Evolutionary conservation across 1,284 basidiomycete genomes (phyloP), one percentile per base, ranked within the genome.

Genomic region (Ceratobasidium sp.): DNA sequence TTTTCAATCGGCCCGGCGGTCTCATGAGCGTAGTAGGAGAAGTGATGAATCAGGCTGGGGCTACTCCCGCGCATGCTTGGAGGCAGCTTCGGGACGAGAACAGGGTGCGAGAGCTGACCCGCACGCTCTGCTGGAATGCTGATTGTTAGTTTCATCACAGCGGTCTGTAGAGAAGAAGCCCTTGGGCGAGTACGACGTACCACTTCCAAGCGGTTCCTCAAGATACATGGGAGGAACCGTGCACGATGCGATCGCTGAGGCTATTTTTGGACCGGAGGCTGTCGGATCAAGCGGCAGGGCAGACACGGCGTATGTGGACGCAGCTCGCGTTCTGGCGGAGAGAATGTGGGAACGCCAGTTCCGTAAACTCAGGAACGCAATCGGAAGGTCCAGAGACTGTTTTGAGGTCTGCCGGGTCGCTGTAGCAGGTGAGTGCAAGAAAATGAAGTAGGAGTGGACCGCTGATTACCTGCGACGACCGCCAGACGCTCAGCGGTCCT

Each of bases 31-130:
- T 36, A 5, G 46, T 59, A 0, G 5, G 9, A 3, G 23, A 30
- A 9, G 10, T 18, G 10, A 71, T 71, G 67, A 16, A 36, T 41
- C 55, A 12, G 2, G 9, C 9, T n/a, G 18, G 18, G 9, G 53
- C 32, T 16, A 59, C 55, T 1, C 67, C 67, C 2, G 55, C 45
- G 18, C 18, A 71, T 10, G 16, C 14, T 18, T 70, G 67, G 67
- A 52, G 64, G 12, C 36, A 57, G 16, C 3, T 18, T 12, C 41
- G 30, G 10, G 43, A 46, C 45, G 50, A 55, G 10, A 53, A 50
- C 36, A 14, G 21, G 21, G 64, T 43, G 16, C 36, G 64, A n/a
- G 14, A 21, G 30, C 16, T 26, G 10, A n/a, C 4, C 30, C 4
- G 26, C 6, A 23, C 16, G 3, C 9, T 1, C 14, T 32, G 12